Evolutionary conservation across 2,329 filamentous ascomycete genomes (phyloP), one percentile per base, ranked within the genome.

Genomic region (Bipolaris cookei): DNA sequence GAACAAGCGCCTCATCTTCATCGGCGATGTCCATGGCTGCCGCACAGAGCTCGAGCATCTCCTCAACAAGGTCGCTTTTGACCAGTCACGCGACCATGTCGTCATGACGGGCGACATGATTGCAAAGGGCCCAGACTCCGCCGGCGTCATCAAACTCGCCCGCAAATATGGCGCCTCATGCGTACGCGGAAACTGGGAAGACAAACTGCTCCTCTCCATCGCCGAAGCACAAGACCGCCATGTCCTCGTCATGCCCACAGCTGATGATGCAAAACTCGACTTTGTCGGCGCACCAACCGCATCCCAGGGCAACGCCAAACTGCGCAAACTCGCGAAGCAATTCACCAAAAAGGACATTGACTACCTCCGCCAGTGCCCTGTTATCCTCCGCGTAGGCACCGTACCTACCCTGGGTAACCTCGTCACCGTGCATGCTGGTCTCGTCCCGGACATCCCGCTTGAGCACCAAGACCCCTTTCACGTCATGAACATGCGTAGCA

Each of bases 11-110:
- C 79, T 99, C 21, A 81, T 98, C 32, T 82, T 98, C 59, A 82
- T 98, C 32, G 94, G 95, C 52, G 95, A 99, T 78, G 91, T 98
- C 13, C 94, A 98, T 78, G 95, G 95, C 46, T 95, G 95, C 80
- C 86, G 86, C 65, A 74, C 84, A 11, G 85, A 92, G 59, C 82
- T 76, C 25, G 63, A 74, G 61, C 58, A 81, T 14, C 82, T 98
- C 11, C 83, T 98, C 23, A 73, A 83, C 4, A 88, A 91, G 69
- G 79, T 90, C 20, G 73, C 81, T 14, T 94, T 91, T 76, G 76
- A 88, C 57, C 72, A 77, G 23, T 78, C 81, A 13, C 80, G 78
- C 46, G 94, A 78, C 49, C 76, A 80, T 51, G 70, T 78, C 25
- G 70, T 78, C 45, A 56, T 78, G 37, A 72, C 73, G 44, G 67